Evolutionary conservation across 352 stramenopile genomes (phyloP).

Genomic region (Phytophthora idaei): DNA sequence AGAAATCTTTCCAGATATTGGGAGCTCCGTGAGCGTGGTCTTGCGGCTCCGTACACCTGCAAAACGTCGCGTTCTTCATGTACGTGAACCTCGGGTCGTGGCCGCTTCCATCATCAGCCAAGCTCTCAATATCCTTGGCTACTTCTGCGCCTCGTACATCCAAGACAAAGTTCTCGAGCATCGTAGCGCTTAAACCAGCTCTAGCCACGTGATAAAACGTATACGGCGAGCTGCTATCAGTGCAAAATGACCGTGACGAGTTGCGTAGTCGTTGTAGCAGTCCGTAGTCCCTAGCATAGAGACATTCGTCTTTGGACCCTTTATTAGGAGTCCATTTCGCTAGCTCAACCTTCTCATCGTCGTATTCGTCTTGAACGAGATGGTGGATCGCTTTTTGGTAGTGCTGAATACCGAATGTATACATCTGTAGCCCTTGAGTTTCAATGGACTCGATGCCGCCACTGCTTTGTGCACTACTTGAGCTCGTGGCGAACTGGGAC

Average conservation of each 20-base stretch:
- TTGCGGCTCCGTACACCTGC: conserved; percentile 25
- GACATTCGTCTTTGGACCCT: conserved; percentile 23
- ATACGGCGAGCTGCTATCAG: conserved; percentile 18
- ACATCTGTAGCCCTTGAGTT: conserved; percentile 13
- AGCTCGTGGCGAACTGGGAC: conserved; percentile 3
- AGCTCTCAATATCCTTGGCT: conserved; percentile 21
- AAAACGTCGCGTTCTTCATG: conserved; percentile 25
- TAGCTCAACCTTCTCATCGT: conserved; percentile 2
- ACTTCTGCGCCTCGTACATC: conserved; percentile 26
- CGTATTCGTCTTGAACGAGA: conserved; percentile 7
- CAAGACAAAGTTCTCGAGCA: conserved; percentile 31
- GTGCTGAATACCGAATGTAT: conserved; percentile 9
- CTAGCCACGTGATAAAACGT: conserved; percentile 24
- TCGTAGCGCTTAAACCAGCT: conserved; percentile 22
- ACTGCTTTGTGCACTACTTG: neutral
- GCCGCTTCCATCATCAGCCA: conserved; percentile 21
- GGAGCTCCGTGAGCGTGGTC: conserved; percentile 17
- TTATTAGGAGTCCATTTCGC: conserved; percentile 17
- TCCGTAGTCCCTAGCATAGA: conserved; percentile 32
- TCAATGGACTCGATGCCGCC: neutral
- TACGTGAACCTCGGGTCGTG: conserved; percentile 42
- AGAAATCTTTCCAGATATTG: conserved; percentile 35
- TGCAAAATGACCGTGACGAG: conserved; percentile 26
- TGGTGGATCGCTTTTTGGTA: conserved; percentile 15
- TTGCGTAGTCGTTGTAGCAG: conserved; percentile 27